Evolutionary conservation across 768 basidiomycete genomes (phyloP).

Genomic region (Pleurotus eryngii): DNA sequence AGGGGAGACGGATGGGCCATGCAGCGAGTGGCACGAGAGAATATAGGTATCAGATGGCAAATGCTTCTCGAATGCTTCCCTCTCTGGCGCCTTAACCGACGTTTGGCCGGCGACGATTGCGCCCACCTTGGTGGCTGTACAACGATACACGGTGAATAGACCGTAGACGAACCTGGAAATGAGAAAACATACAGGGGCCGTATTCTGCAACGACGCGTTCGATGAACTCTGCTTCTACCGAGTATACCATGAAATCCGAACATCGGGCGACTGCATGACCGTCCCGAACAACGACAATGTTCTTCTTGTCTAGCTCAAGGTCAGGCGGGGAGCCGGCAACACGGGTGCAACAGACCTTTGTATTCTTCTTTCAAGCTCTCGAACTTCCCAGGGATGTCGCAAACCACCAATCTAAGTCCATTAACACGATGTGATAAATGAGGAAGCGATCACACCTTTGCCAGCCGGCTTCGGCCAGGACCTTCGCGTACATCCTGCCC

Average conservation of each 20-base stretch:
- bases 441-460: conserved; percentile 51
- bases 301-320: conserved; percentile 49
- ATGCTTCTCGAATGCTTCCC: conserved; percentile 81
- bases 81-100: conserved; percentile 94
- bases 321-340: not conserved
- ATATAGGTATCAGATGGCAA: conserved; percentile 86
- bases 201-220: conserved; percentile 79
- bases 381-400: conserved; percentile 76
- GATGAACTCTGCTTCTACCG: conserved; percentile 90
- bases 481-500: conserved; percentile 89
- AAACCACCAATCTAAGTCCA: conserved; percentile 74
- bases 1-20: conserved; percentile 87
- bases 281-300: conserved; percentile 62
- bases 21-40: conserved; percentile 90
- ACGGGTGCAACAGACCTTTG: conserved; percentile 38
- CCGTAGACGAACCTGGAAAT: not conserved
- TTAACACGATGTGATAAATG: conserved; percentile 9
- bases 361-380: conserved; percentile 60
- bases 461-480: conserved; percentile 81
- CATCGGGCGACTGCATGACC: conserved; percentile 87
- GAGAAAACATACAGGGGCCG: conserved; percentile 75
- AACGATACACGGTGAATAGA: conserved; percentile 3
- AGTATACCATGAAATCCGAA: conserved; percentile 93
- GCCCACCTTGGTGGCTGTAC: conserved; percentile 81
- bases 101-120: conserved; percentile 96